Conservation (phyloP, 2,329 filamentous ascomycete species). For the Epichloe uncinata region DNA sequence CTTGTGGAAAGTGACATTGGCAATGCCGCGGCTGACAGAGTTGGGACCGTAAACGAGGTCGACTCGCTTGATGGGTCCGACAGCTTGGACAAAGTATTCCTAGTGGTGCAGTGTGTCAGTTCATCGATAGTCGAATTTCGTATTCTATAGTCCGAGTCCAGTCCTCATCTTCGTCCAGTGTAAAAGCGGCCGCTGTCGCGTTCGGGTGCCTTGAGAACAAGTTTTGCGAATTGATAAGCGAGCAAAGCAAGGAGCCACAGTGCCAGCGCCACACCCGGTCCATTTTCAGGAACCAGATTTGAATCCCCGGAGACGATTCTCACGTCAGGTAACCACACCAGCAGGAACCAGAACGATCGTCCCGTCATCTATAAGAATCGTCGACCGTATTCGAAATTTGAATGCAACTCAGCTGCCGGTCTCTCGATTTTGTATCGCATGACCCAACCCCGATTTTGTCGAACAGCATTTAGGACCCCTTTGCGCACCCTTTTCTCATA, state of each 20-base stretch:
- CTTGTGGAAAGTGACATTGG: slow-evolving; percentile 76
- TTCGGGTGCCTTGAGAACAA: neutral
- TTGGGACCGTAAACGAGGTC: slow-evolving; percentile 87
- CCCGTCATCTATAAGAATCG: neutral
- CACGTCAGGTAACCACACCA: slow-evolving; percentile 2
- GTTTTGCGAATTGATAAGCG: slow-evolving; percentile 1
- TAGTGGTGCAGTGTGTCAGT: slow-evolving; percentile 62
- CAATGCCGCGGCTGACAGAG: slow-evolving; percentile 82
- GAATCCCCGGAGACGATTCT: neutral
- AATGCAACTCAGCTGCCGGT: neutral
- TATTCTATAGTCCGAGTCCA: slow-evolving; percentile 13
- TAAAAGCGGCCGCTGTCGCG: slow-evolving; percentile 4
- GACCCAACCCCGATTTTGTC: neutral
- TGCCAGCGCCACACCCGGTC: neutral
- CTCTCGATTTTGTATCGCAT: neutral
- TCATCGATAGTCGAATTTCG: slow-evolving; percentile 23
- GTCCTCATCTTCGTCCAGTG: slow-evolving; percentile 17
- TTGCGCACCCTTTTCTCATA: neutral
- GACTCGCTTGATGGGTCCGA: slow-evolving; percentile 83
- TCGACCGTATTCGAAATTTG: neutral
- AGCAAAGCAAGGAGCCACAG: slow-evolving; percentile 8
- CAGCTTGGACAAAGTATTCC: slow-evolving; percentile 88
- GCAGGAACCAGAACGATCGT: neutral
- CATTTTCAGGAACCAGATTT: neutral
- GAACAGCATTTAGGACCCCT: neutral